Evolutionary conservation across 2,329 filamentous ascomycete species (phyloP).

Genomic region (Ilyonectria robusta): DNA sequence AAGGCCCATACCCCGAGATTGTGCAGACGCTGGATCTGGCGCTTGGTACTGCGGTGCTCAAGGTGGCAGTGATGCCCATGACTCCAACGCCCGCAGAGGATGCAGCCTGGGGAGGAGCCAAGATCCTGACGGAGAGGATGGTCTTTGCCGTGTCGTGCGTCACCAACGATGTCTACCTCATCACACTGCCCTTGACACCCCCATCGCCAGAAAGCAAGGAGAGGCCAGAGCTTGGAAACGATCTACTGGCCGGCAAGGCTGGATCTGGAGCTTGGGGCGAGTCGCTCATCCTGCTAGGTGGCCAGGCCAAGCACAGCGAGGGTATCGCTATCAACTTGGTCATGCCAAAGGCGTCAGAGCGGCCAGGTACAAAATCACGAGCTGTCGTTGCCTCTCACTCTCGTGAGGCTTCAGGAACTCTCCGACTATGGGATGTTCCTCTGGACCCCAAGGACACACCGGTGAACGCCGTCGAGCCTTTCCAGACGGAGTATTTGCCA

Average conservation of each 20-base stretch:
- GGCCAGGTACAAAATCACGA: conserved; percentile 53
- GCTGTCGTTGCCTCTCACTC: conserved; percentile 74
- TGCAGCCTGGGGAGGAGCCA: conserved; percentile 60
- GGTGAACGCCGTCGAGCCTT: conserved; percentile 59
- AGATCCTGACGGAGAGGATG: conserved; percentile 69
- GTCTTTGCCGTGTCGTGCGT: conserved; percentile 74
- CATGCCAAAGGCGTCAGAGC: conserved; percentile 58
- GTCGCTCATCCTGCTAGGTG: conserved; percentile 66
- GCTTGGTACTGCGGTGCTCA: conserved; percentile 68
- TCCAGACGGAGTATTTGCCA: conserved; percentile 73
- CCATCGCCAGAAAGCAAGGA: conserved; percentile 73
- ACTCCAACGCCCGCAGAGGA: conserved; percentile 65
- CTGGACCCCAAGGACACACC: conserved; percentile 57
- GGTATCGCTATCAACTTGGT: conserved; percentile 70
- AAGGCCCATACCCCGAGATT: conserved; percentile 67
- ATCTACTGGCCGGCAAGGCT: conserved; percentile 66
- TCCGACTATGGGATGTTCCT: conserved; percentile 72
- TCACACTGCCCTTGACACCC: conserved; percentile 73
- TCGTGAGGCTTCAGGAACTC: conserved; percentile 69
- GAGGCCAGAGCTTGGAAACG: conserved; percentile 65
- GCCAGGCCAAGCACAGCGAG: conserved; percentile 67
- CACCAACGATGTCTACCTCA: conserved; percentile 68
- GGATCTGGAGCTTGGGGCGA: conserved; percentile 77
- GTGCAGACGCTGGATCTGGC: conserved; percentile 74
- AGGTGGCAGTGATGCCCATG: conserved; percentile 70